Conservation (phyloP, 139 green algal genomes). For the Asterochloris erici region DNA sequence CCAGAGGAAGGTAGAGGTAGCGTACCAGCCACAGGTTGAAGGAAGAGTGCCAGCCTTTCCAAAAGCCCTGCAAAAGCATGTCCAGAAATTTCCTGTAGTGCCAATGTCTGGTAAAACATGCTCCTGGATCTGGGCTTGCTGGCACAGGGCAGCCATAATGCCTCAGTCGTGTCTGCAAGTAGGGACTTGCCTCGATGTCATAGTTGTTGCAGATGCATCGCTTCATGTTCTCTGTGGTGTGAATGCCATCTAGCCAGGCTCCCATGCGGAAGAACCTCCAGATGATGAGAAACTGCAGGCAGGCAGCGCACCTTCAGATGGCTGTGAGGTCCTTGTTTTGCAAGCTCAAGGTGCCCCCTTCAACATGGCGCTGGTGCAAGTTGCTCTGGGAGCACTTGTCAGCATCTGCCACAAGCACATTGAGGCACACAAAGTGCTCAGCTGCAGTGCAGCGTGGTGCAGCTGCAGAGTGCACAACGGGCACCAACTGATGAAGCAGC, state of each 20-base stretch:
- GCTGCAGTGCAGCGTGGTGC: background rate
- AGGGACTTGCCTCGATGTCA: constrained; percentile 65
- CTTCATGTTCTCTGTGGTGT: constrained; percentile 91
- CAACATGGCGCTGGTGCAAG: no score
- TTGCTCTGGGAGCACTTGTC: no score
- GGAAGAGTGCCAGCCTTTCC: constrained; percentile 88
- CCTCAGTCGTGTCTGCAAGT: no score
- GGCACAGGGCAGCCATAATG: background rate
- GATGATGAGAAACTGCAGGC: constrained; percentile 61
- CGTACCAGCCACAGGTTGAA: constrained; percentile 92
- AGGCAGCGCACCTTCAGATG: background rate
- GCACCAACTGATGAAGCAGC: no score
- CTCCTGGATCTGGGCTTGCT: no score
- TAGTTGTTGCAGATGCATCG: constrained; percentile 95
- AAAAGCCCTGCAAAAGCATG: constrained; percentile 66
- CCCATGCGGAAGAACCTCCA: constrained; percentile 74
- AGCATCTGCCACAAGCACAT: no score
- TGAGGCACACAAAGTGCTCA: background rate
- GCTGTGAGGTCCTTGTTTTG: background rate
- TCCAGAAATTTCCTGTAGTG: no score
- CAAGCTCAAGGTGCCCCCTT: no score
- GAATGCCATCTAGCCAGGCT: constrained; percentile 75
- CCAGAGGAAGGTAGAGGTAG: constrained; percentile 94
- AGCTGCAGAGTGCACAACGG: background rate
- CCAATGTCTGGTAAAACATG: no score